phyloP scores from a whole-genome alignment of 2,329 filamentous ascomycete genomes.

The Grosmannia penicillata region DNA sequence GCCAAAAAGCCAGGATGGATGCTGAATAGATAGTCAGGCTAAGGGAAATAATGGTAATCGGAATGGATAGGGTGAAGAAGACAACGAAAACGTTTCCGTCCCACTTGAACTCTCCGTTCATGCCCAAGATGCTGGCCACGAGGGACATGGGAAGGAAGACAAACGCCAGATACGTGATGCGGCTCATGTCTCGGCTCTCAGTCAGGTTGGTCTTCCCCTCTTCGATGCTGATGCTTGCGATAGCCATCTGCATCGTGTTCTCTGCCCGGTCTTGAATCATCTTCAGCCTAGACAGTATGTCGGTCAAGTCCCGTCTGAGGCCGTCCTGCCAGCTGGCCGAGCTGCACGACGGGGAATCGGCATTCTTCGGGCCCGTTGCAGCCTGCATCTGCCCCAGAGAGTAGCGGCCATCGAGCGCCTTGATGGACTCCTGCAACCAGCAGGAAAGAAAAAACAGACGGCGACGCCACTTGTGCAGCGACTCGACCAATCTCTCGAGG shows the following conservation, averaged over 20 bases:
- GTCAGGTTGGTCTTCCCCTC: neutral
- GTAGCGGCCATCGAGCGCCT: neutral
- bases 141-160: neutral
- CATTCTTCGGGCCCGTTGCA: no score
- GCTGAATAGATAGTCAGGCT: neutral
- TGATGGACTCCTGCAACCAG: neutral
- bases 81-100: neutral
- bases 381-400: no score
- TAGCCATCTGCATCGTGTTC: neutral
- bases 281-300: neutral
- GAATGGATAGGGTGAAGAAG: neutral
- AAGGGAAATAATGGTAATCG: neutral
- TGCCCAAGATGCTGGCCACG: neutral
- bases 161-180: neutral
- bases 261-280: neutral
- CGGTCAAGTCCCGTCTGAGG: neutral
- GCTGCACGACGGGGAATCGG: no score
- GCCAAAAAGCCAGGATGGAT: neutral
- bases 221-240: neutral
- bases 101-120: neutral
- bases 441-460: neutral
- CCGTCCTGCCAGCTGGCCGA: no score
- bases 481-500: neutral
- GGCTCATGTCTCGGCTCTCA: neutral
- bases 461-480: neutral